phyloP scores from a whole-genome alignment of 2,329 filamentous ascomycete species.

The Fusarium ambrosium region DNA sequence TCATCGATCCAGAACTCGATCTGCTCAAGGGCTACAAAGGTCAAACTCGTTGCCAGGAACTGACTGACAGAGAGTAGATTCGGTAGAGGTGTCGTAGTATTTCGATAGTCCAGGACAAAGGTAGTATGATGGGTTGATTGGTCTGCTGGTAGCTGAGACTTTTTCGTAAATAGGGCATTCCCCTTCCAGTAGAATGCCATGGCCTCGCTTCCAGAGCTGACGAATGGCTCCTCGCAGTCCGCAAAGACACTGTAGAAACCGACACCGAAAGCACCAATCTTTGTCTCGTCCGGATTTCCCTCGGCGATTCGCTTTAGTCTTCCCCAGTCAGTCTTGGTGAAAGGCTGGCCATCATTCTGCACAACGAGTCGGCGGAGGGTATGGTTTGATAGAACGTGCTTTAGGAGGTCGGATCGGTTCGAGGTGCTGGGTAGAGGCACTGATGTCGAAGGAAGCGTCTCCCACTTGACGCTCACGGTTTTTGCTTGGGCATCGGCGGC shows the following conservation, averaged over 20 bases:
- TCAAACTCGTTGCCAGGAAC: constrained; percentile 94
- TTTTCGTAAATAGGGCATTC: constrained; percentile 95
- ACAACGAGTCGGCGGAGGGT: constrained; percentile 90
- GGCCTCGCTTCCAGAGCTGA: constrained; percentile 90
- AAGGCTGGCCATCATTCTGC: constrained; percentile 90
- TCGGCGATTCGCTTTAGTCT: constrained; percentile 97
- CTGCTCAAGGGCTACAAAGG: constrained; percentile 89
- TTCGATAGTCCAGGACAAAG: constrained; percentile 96
- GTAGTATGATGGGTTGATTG: constrained; percentile 80
- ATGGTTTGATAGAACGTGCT: constrained; percentile 87
- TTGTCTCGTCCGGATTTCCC: constrained; percentile 98
- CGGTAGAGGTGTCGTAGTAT: constrained; percentile 86
- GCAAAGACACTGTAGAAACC: constrained; percentile 99
- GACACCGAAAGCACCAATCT: constrained; percentile 98
- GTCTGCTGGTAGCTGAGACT: constrained; percentile 78
- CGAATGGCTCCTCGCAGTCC: constrained; percentile 97
- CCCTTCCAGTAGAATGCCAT: constrained; percentile 99
- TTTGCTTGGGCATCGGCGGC: constrained; percentile 96
- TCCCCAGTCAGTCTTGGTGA: constrained; percentile 92
- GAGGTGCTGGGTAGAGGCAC: constrained; percentile 77
- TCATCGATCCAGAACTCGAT: constrained; percentile 95
- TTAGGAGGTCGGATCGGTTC: constrained; percentile 79
- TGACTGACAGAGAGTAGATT: constrained; percentile 88
- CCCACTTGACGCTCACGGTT: constrained; percentile 90
- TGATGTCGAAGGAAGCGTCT: constrained; percentile 86